phyloP scores from a whole-genome alignment of 2,329 filamentous ascomycete species.

The Fulvia fulva region DNA sequence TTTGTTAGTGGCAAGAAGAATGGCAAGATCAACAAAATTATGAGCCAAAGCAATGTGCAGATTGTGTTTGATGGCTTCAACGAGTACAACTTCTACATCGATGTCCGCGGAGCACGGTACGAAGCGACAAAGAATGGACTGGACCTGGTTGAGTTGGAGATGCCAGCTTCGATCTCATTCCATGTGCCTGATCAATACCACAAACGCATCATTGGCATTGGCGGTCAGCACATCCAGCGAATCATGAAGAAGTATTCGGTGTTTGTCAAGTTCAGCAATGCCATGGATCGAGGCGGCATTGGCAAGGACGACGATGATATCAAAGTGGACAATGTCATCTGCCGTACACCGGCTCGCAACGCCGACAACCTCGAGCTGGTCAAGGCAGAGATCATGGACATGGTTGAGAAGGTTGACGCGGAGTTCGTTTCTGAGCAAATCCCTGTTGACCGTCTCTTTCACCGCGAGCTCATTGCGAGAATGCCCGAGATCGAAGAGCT shows the following conservation, averaged over 20 bases:
- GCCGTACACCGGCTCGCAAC: slow-evolving; percentile 92
- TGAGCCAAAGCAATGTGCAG: slow-evolving; percentile 98
- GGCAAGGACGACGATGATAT: slow-evolving; percentile 96
- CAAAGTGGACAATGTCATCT: slow-evolving; percentile 98
- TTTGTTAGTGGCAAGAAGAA: slow-evolving; percentile 99
- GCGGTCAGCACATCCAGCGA: slow-evolving; percentile 95
- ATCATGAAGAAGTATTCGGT: slow-evolving; percentile 99
- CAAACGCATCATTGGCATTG: slow-evolving; percentile 98
- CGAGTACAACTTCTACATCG: slow-evolving; percentile 99
- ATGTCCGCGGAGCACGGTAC: slow-evolving; percentile 87
- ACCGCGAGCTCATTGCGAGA: slow-evolving; percentile 85
- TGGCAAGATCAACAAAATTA: slow-evolving; percentile 99
- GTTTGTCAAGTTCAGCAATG: slow-evolving; percentile 98
- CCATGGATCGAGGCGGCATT: slow-evolving; percentile 92
- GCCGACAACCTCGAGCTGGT: slow-evolving; percentile 94
- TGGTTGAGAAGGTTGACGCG: slow-evolving; percentile 96
- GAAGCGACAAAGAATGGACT: slow-evolving; percentile 92
- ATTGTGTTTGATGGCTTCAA: slow-evolving; percentile 99
- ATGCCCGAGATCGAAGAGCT: slow-evolving; percentile 87
- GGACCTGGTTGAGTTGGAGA: slow-evolving; percentile 93
- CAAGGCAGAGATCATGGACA: slow-evolving; percentile 98
- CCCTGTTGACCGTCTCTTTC: slow-evolving; percentile 89
- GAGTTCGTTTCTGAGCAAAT: slow-evolving; percentile 95
- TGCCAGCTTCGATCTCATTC: slow-evolving; percentile 98
- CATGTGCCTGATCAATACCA: slow-evolving; percentile 99